Evolutionary conservation across 2,329 filamentous ascomycete genomes (phyloP), one percentile per base, ranked within the genome.

Genomic region (Septoria petroselini): DNA sequence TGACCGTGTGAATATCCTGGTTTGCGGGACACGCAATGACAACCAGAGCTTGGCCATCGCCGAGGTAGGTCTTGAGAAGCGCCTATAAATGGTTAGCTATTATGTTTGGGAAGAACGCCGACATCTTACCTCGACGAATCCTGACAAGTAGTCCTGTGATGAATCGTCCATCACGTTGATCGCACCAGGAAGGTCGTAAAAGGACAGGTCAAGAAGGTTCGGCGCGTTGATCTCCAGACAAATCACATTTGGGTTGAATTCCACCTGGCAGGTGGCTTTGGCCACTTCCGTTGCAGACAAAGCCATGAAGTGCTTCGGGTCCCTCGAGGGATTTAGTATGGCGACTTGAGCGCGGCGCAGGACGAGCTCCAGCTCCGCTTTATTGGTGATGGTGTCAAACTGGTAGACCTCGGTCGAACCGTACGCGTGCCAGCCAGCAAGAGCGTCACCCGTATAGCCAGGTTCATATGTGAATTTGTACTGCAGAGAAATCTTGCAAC

Each of bases 151-250:
- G 7, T 79, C 74, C 12, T 91, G 82, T 2, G 80, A 73, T 1
- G 46, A 54, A 6, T 82, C 75, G 1, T 82, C 80, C 0, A 84
- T 78, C 6, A 84, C 84, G 15, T 83, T 81, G 54, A 95, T 91
- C 0, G 94, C 82, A 0, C 90, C 90, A 0, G 90, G 90, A 0
- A 95, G 75, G 53, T 95, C 90, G 53, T 88, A 91, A 60, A 95
- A 94, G 0, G 85, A 88, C 0, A 95, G 66, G 4, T 88, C 82
- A 0, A 88, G 84, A 0, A 91, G 76, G 0, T 75, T 76, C 0
- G 86, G 85, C 0, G 84, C 85, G 0, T 81, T 81, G 19, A 95
- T 89, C 44, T 89, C 80, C 0, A 95, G 73, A 0, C 83, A 79
- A 0, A 95, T 83, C 0, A 90, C 77, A 57, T 95, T 95, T 0